These are phyloP conservation scores for Penicillium argentinense DNA, from an alignment of 495 filamentous ascomycete species.

Conservation along the genomic window DNA sequence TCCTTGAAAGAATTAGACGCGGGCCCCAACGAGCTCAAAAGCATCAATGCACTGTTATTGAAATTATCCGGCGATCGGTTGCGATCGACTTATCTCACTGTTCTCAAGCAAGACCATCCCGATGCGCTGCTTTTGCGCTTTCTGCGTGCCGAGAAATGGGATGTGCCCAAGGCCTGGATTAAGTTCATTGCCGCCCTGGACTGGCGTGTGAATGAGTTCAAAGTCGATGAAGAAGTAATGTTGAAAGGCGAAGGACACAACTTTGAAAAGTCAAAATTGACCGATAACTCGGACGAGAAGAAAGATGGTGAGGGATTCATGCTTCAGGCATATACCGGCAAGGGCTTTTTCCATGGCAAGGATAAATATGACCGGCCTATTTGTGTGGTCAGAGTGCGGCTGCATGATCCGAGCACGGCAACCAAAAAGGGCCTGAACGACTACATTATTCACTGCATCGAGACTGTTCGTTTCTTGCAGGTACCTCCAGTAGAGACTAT, in stretches of 20 bases:
- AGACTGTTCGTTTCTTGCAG: slow-evolving; percentile 77
- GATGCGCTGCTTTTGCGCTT: slow-evolving; percentile 85
- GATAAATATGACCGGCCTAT: slow-evolving; percentile 82
- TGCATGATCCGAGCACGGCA: slow-evolving; percentile 80
- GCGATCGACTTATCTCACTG: slow-evolving; percentile 73
- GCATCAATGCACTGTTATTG: slow-evolving; percentile 19
- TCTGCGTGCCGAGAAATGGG: slow-evolving; percentile 91
- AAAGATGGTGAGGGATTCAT: slow-evolving; percentile 77
- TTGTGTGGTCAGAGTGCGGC: slow-evolving; percentile 71
- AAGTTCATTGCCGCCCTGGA: slow-evolving; percentile 88
- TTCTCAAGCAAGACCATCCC: slow-evolving; percentile 89
- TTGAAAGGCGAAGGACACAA: slow-evolving; percentile 68
- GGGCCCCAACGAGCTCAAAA: slow-evolving; percentile 22
- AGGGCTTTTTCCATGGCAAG: slow-evolving; percentile 80
- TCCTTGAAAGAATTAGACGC: slow-evolving; percentile 21
- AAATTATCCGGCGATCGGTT: slow-evolving; percentile 66
- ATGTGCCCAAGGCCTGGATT: slow-evolving; percentile 80
- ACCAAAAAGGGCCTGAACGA: slow-evolving; percentile 72
- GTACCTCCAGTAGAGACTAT: slow-evolving; percentile 78
- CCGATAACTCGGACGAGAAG: slow-evolving; percentile 48
- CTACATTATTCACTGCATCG: slow-evolving; percentile 88
- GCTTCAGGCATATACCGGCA: slow-evolving; percentile 79
- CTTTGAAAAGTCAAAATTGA: slow-evolving; percentile 53
- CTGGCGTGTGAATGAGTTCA: slow-evolving; percentile 76
- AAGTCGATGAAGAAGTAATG: slow-evolving; percentile 80